Evolutionary conservation across 139 green algal genomes (phyloP), one percentile per base, ranked within the genome.

Genomic region (Gonium pectorale): DNA sequence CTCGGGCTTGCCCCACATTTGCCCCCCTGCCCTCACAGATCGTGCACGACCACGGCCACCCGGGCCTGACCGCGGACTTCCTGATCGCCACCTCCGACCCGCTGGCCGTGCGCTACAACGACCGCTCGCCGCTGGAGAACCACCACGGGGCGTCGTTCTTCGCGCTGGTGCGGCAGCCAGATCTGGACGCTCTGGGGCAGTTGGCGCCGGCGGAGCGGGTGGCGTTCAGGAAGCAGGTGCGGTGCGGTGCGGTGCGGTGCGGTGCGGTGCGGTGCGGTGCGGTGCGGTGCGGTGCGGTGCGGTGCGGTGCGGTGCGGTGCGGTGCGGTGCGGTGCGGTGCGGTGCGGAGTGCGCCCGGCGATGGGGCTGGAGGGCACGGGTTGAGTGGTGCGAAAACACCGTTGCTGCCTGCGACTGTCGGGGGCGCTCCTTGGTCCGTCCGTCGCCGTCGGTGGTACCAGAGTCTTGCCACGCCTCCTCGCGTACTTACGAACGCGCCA

Each of bases 61-160:
- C 46, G 1, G 88, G 88, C 67, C 35, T 91, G 7, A 91, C 85
- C 88, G 84, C 87, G 43, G 85, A 87, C 51, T 91, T 90, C 62
- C 56, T 91, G 31, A 77, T 91, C 40, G 54, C 66, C 19, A 72
- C 81, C 46, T 35, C 44, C 24, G 37, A 89, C 80, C 56, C 54
- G 31, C 59, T 90, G 56, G 85, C 88, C 21, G 43, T 87, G 38
- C 51, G 56, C 17, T 91, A 91, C 88, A 91, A 91, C 72, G 88
- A 91, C 80, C 63, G 51, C 5, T 59, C 46, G 17, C 83, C 85
- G 26, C 37, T 88, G 80, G 85, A 91, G 74, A 89, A 87, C 79
- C 88, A 91, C 72, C 83, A 89, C 69, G 38, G 38, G 27, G 75
- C 75, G 22, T 43, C 75, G 29, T 51, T 43, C 59, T 87, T 89